Conservation (phyloP, 2,329 filamentous ascomycete genomes). For the Intubia oerlemansii region DNA sequence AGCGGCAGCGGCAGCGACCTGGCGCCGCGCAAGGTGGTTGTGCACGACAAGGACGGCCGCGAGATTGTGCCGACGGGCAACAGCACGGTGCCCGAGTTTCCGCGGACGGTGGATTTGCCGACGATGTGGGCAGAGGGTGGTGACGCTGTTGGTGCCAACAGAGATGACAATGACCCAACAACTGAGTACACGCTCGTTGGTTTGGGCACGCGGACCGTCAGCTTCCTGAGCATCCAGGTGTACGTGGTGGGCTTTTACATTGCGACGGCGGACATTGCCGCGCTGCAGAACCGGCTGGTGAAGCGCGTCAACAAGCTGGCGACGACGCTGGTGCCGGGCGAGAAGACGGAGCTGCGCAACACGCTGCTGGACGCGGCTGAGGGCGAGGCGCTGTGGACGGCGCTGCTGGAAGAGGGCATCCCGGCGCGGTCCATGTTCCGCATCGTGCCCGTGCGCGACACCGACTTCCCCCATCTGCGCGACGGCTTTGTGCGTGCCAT, state of each 20-base stretch:
- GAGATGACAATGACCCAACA: conserved; percentile 3
- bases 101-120: conserved; percentile 41
- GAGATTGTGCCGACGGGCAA: conserved; percentile 70
- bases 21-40: conserved; percentile 32
- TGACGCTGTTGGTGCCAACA: not conserved
- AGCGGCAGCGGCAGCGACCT: conserved; percentile 15
- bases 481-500: conserved; percentile 83
- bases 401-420: conserved; percentile 41
- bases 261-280: conserved; percentile 58
- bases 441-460: conserved; percentile 78
- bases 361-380: conserved; percentile 46
- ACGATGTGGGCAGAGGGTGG: no score
- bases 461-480: conserved; percentile 78
- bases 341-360: conserved; percentile 52
- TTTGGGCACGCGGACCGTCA: conserved; percentile 72
- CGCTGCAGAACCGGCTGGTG: conserved; percentile 59
- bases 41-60: conserved; percentile 45
- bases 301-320: conserved; percentile 56
- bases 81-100: conserved; percentile 58
- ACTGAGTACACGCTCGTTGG: conserved; percentile 76
- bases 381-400: conserved; percentile 55
- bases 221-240: conserved; percentile 74
- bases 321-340: conserved; percentile 61
- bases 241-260: conserved; percentile 92
- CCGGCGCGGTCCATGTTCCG: conserved; percentile 57